These are phyloP conservation scores for Phaeosphaeriaceae sp. DNA, from an alignment of 2,329 filamentous ascomycete species.

Conservation along the genomic window DNA sequence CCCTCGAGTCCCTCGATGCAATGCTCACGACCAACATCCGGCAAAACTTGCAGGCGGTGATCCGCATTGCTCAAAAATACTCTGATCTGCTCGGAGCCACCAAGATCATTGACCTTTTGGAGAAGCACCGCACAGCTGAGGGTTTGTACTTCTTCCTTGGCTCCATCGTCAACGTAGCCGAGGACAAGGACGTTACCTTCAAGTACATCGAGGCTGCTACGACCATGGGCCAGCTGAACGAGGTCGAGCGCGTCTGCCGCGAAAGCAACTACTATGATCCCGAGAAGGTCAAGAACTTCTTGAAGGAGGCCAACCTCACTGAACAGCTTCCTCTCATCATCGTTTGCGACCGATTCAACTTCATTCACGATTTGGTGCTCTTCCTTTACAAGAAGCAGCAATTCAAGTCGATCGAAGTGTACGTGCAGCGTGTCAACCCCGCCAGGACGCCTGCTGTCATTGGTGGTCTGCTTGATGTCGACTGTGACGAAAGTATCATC, in stretches of 20 bases:
- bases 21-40: slow-evolving; percentile 98
- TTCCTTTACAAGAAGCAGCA: slow-evolving; percentile 99
- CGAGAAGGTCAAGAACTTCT: slow-evolving; percentile 98
- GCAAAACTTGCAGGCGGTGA: slow-evolving; percentile 92
- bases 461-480: slow-evolving; percentile 91
- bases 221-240: slow-evolving; percentile 89
- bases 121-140: slow-evolving; percentile 97
- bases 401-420: slow-evolving; percentile 98
- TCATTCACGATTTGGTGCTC: slow-evolving; percentile 94
- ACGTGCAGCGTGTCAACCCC: slow-evolving; percentile 96
- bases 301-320: slow-evolving; percentile 91
- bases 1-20: slow-evolving; percentile 89
- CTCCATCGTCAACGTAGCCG: slow-evolving; percentile 95
- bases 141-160: slow-evolving; percentile 98
- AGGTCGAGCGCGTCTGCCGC: slow-evolving; percentile 96
- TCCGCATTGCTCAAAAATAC: slow-evolving; percentile 97
- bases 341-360: slow-evolving; percentile 99
- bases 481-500: slow-evolving; percentile 96
- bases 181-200: slow-evolving; percentile 95
- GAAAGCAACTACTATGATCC: slow-evolving; percentile 85
- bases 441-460: slow-evolving; percentile 89
- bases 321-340: slow-evolving; percentile 97
- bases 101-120: slow-evolving; percentile 88
- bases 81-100: slow-evolving; percentile 91
- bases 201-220: slow-evolving; percentile 99